Base-by-base conservation (phyloP, 805 yeast genomes). In the Monosporozyma unispora region DNA sequence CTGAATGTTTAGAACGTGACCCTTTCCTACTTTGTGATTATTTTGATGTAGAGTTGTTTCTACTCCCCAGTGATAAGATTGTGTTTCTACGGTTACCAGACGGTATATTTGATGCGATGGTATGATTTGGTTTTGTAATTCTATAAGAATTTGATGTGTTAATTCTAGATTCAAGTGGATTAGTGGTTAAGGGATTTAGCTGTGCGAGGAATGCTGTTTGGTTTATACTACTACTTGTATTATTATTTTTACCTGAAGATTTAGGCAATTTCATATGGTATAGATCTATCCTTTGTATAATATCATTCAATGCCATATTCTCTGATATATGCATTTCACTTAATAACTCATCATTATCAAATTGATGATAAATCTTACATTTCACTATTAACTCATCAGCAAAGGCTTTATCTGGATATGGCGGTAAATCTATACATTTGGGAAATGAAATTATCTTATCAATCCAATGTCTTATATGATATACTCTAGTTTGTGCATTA, bases 391-490 rank as follows among this genome's bases (percentile, higher is more conserved):
- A 29, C 10, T 29, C 33, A 6, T 29, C n/a, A 6, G 10, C n/a
- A 29, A 29, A 29, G 5, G n/a, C 12, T 9, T 29, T 14, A 29
- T 29, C 33, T 29, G 33, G 33, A 29, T 29, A 29, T 29, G 33
- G 33, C 4, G 33, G 12, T 29, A 29, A 29, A 11, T 14, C 33
- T 29, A 29, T 29, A 29, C 33, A 29, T 29, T 29, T 14, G 4
- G 33, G 33, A 10, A 29, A 29, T 18, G 37, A 27, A 14, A 33
- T 21, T 4, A 47, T 8, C 22, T 47, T 47, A 6, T 47, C 42
- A 23, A 47, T 31, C 49, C 49, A 47, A 23, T 29, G 21, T 25
- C n/a, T 33, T 3, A 47, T 41, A 33, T 47, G 49, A 33, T n/a
- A 23, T 22, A 12, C 22, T 47, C 37, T 41, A 23, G 49, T 47